Base-by-base conservation (phyloP, 2,329 filamentous ascomycete species). In the Talaromyces verruculosus region DNA sequence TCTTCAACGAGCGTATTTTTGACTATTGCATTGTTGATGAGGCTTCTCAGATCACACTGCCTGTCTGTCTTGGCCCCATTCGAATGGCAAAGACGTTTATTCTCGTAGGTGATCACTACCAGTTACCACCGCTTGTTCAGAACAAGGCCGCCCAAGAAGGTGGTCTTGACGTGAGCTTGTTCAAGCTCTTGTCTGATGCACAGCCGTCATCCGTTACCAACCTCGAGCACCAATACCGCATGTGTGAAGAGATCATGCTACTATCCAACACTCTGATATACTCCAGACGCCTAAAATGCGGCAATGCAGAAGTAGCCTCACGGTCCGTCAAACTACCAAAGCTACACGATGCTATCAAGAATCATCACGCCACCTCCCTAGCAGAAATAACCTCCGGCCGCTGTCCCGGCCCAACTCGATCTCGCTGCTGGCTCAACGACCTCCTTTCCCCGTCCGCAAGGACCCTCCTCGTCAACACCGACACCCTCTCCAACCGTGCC, bases 21-120 rank as follows among this genome's bases (percentile, higher is more conserved):
- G 95, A 99, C 78, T 98, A 97, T 75, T 99, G 95, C 74, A 98
- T 99, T 68, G 94, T 99, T 3, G 95, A 99, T 70, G 95, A 99
- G 78, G 95, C 95, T 0, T 97, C 93, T 1, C 95, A 99, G 73
- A 98, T 99, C 75, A 99, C 95, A 0, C 82, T 99, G 22, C 95
- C 95, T 0, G 94, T 97, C 22, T 98, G 95, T 70, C 83, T 98
- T 0, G 95, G 95, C 0, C 95, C 95, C 0, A 96, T 99, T 71
- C 88, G 95, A 11, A 91, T 97, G 87, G 93, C 95, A 5, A 88
- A 87, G 61, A 96, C 91, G 0, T 99, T 99, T 77, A 91, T 99
- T 19, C 86, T 99, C 0, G 95, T 99, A 0, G 95, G 95, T 15
- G 95, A 99, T 76, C 95, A 99, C 77, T 95, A 96, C 75, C 95